Evolutionary conservation across 176 grass and related monocot genomes (phyloP), one percentile per base, ranked within the genome.

Genomic region (Oryza nivara): DNA sequence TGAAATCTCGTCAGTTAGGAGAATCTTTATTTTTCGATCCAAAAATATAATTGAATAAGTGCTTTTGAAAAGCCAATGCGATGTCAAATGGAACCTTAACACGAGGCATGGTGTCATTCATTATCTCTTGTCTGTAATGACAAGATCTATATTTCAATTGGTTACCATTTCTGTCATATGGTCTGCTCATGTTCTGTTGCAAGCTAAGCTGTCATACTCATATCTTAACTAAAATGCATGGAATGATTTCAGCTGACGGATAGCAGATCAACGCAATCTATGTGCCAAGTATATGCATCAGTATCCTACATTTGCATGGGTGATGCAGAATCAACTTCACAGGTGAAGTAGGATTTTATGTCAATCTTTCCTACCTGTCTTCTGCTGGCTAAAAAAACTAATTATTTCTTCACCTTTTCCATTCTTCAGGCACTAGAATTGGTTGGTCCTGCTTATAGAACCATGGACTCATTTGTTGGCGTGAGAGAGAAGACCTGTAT

Each of bases 401-500:
- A 67, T 68, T 72, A 43, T 66, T 74, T 19, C 74, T 51, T 73
- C 14, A 58, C 8, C 13, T 80, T 45, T 80, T 67, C 79, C 49
- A 26, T 58, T 91, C 22, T 60, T 82, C 68, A 94, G 95, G 95
- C 92, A 3, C 86, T 97, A 48, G 95, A 97, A 88, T 91, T 97
- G 84, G 84, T 97, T 82, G 95, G 92, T 68, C 95, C 95, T 79
- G 90, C 89, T 80, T 97, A 89, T 86, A 91, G 90, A 83, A 89
- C 89, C 70, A 94, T 97, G 92, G 95, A 97, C 71, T 97, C 95
- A 69, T 97, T 97, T 91, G 90, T 94, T 73, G 95, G 92, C 3
- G 92, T 97, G 60, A 86, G 90, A 86, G 95, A 97, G 88, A 97
- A 97, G 85, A 97, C 95, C 77, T 97, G 95, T 78, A 91, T 97